Evolutionary conservation across 2,329 filamentous ascomycete genomes (phyloP).

Genomic region (Tolypocladium amazonense): DNA sequence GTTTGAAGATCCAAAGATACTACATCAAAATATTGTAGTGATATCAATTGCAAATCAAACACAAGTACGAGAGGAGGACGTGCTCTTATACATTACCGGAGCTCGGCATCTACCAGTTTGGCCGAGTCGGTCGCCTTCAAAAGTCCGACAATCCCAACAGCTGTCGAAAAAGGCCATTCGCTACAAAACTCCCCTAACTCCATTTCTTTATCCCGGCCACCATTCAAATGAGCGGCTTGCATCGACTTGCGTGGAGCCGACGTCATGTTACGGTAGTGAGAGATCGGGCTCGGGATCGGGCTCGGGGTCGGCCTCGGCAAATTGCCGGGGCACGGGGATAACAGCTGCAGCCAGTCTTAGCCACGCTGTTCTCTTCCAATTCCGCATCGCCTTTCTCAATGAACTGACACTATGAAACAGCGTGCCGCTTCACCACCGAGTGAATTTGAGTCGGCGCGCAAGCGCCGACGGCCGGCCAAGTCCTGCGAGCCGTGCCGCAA

Average conservation of each 20-base stretch:
- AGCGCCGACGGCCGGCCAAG: not conserved
- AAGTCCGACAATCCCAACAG: not conserved
- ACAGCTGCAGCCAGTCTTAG: not conserved
- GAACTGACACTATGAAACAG: not conserved
- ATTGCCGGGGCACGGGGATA: not conserved
- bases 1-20: not conserved
- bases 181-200: not conserved
- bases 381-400: not conserved
- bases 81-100: not conserved
- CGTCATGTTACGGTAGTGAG: not conserved
- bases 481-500: not conserved
- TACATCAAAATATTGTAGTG: too few species aligned
- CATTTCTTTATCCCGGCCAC: not conserved
- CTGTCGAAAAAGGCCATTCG: not conserved
- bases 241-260: not conserved
- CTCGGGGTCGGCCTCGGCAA: not conserved
- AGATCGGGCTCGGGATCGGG: not conserved
- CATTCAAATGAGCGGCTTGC: not conserved
- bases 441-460: not conserved
- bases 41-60: not conserved
- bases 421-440: not conserved
- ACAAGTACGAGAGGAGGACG: too few species aligned
- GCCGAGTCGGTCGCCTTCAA: not conserved
- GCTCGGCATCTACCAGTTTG: not conserved
- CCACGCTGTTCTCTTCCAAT: not conserved